phyloP scores from a whole-genome alignment of 768 basidiomycete species.

The Lyophyllum shimeji region DNA sequence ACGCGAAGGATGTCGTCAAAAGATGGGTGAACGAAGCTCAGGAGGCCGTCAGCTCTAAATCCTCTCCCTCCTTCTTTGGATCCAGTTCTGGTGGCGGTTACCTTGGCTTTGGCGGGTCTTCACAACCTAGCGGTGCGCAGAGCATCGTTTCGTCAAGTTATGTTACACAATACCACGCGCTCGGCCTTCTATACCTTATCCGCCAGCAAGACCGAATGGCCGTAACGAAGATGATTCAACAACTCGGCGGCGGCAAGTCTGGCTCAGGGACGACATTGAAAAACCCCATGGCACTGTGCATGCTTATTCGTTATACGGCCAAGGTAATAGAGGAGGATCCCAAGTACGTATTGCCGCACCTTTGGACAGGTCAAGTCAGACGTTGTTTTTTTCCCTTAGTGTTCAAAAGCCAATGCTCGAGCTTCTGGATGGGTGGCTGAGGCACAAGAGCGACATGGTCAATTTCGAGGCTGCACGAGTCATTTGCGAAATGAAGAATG shows the following conservation, averaged over 20 bases:
- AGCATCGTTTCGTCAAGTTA: constrained; percentile 86
- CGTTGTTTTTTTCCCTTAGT: constrained; percentile 39
- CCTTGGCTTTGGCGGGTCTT: constrained; percentile 70
- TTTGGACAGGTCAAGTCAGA: neutral
- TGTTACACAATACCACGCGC: constrained; percentile 95
- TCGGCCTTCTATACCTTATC: constrained; percentile 91
- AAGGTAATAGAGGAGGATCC: constrained; percentile 99
- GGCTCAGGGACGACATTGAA: constrained; percentile 83
- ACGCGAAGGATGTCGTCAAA: constrained; percentile 93
- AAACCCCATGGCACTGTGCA: constrained; percentile 96
- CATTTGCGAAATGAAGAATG: constrained; percentile 94
- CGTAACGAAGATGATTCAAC: constrained; percentile 98
- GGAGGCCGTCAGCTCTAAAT: constrained; percentile 91
- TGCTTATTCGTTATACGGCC: constrained; percentile 97
- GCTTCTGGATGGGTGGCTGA: constrained; percentile 89
- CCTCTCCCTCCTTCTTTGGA: constrained; percentile 67
- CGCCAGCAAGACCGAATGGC: constrained; percentile 99
- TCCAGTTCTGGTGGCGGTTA: constrained; percentile 54
- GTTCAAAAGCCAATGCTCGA: constrained; percentile 92
- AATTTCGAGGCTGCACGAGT: constrained; percentile 98
- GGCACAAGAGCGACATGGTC: constrained; percentile 99
- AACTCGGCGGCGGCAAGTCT: constrained; percentile 86
- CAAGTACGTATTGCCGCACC: constrained; percentile 63
- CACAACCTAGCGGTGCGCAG: constrained; percentile 61
- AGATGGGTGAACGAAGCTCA: constrained; percentile 99